phyloP scores from a whole-genome alignment of 2,329 filamentous ascomycete genomes.

The Parastagonospora avenae region DNA sequence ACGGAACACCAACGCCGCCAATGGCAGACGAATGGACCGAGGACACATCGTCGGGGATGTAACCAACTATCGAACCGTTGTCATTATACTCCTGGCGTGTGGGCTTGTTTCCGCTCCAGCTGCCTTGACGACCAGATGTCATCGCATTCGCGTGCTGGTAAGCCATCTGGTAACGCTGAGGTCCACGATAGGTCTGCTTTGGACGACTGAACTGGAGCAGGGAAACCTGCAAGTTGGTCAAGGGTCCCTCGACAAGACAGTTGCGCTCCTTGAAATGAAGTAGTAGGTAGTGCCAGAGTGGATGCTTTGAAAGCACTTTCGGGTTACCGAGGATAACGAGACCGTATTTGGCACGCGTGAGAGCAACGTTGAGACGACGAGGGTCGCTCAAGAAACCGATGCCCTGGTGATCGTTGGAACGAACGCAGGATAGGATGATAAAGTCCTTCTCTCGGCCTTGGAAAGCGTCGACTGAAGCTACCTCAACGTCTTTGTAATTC shows the following conservation, averaged over 20 bases:
- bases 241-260: conserved; percentile 91
- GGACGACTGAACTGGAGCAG: conserved; percentile 93
- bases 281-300: conserved; percentile 93
- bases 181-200: conserved; percentile 87
- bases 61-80: conserved; percentile 87
- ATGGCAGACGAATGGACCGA: conserved; percentile 92
- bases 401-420: conserved; percentile 98
- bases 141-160: conserved; percentile 70
- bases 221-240: conserved; percentile 95
- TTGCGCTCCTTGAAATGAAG: conserved; percentile 97
- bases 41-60: conserved; percentile 95
- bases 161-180: conserved; percentile 83
- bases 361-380: conserved; percentile 92
- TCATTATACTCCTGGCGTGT: conserved; percentile 65
- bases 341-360: conserved; percentile 96
- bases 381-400: conserved; percentile 99
- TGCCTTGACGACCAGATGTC: conserved; percentile 52
- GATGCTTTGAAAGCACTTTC: conserved; percentile 96
- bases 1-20: conserved; percentile 79
- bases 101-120: conserved; percentile 57
- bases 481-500: conserved; percentile 97
- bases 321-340: conserved; percentile 96
- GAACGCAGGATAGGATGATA: conserved; percentile 95
- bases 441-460: conserved; percentile 99
- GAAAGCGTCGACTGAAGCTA: conserved; percentile 97